Conservation (phyloP, 345 rosid species). For the Gossypium stocksii region DNA sequence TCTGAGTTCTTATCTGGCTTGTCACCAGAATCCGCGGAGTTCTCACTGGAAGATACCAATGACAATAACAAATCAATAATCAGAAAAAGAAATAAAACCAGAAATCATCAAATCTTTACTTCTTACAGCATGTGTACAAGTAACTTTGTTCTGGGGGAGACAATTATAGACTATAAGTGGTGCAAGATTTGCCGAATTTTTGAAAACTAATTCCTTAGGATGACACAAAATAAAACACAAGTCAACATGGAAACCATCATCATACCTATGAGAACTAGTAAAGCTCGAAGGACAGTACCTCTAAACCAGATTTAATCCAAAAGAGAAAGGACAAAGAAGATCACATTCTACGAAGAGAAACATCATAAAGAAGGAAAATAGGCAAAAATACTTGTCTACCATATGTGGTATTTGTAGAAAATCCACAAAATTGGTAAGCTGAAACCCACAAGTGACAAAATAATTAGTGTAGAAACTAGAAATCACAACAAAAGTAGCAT, state of each 20-base stretch:
- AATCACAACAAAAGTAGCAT: neutral
- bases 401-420: neutral
- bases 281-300: constrained; percentile 2
- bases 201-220: neutral
- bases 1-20: constrained; percentile 23
- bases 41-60: constrained; percentile 33
- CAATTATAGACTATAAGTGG: neutral
- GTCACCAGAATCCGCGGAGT: constrained; percentile 25
- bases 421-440: neutral
- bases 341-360: too few relatives aligned
- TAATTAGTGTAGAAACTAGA: neutral
- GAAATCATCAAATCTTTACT: neutral
- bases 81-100: neutral
- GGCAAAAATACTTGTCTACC: neutral
- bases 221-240: neutral
- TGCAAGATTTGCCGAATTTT: neutral
- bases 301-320: constrained; percentile 10
- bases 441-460: neutral
- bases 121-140: neutral
- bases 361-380: neutral
- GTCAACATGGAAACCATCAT: constrained; percentile 3
- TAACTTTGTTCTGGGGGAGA: neutral
- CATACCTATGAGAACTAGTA: neutral
- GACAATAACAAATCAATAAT: constrained; percentile 8
- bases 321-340: neutral